Evolutionary conservation across 192 early-diverging fungal species (phyloP), one percentile per base, ranked within the genome.

Genomic region (Cladochytrium replicatum): DNA sequence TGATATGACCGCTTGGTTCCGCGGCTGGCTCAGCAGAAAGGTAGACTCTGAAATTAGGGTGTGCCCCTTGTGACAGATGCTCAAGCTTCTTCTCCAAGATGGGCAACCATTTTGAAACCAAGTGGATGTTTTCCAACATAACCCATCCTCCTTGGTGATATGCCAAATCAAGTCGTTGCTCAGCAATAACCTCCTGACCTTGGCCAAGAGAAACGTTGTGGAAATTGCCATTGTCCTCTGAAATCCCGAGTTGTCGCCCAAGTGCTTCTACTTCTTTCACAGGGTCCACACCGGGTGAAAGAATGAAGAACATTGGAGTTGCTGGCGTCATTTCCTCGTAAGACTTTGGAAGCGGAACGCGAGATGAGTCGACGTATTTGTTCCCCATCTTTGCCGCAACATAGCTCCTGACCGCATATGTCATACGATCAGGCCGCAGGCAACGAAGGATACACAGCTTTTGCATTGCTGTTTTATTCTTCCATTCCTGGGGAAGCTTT

Each of bases 51-150:
- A 81, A 81, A 34, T 64, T 54, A 22, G 64, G 57, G 43, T 81
- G 66, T 6, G 78, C 69, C 2, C 72, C 73, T 13, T 50, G 47
- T 1, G 62, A 64, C 29, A 81, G 59, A 0, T 58, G 59, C 48
- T 81, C 78, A n/a, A 81, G 64, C 43, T 80, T 81, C 60, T 80
- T 80, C 46, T 75, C 78, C 41, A 81, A 57, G 32, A 72, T 63
- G 2, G 78, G 76, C 5, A 81, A 58, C 78, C 78, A 81, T 43
- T 81, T 81, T 1, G 72, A 67, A 40, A 81, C 78, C 67, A 81
- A 63, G 53, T 81, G 78, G 41, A 81, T 81, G 60, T 81, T 81
- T 71, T 81, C 72, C 31, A 81, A 56, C 78, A 81, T 81, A 48
- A 81, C 78, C 78, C 78, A 80, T 38, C 78, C 78, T 7, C 78